These are phyloP conservation scores for Lentinus brumalis DNA, from an alignment of 768 basidiomycete genomes.

Conservation along the genomic window DNA sequence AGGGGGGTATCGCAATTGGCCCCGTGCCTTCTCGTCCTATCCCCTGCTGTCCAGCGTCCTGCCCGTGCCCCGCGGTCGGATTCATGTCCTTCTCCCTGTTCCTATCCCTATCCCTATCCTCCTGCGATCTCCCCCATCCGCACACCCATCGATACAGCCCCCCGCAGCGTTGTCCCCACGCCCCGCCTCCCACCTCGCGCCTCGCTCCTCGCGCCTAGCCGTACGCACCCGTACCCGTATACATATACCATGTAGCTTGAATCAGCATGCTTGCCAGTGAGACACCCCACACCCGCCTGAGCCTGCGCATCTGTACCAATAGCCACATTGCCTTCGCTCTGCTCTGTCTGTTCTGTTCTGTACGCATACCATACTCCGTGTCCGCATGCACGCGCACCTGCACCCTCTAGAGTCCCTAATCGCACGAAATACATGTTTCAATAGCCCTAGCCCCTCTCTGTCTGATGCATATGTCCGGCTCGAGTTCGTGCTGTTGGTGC, in stretches of 20 bases:
- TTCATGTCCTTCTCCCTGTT: too few relatives aligned
- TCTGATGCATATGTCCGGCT: neutral
- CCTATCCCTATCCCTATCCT: neutral
- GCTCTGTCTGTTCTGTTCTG: neutral
- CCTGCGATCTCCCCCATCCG: too few relatives aligned
- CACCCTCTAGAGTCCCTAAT: neutral
- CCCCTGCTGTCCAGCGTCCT: too few relatives aligned
- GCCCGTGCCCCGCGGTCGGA: too few relatives aligned
- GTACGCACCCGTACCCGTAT: neutral
- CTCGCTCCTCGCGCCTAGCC: too few relatives aligned
- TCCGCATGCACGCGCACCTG: neutral
- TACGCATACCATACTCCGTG: neutral
- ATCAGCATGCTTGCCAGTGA: too few relatives aligned
- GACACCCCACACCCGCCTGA: neutral
- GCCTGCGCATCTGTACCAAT: slow-evolving; percentile 9
- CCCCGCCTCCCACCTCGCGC: too few relatives aligned
- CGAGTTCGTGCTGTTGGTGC: neutral
- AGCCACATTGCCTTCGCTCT: neutral
- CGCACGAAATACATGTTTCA: neutral
- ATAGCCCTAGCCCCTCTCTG: neutral
- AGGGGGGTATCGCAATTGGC: neutral
- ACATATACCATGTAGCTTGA: neutral
- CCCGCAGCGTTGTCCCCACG: too few relatives aligned
- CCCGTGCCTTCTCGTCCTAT: neutral
- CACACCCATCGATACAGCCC: too few relatives aligned